Evolutionary conservation across 2,329 filamentous ascomycete species (phyloP), one percentile per base, ranked within the genome.

Genomic region (Arthroderma sp.): DNA sequence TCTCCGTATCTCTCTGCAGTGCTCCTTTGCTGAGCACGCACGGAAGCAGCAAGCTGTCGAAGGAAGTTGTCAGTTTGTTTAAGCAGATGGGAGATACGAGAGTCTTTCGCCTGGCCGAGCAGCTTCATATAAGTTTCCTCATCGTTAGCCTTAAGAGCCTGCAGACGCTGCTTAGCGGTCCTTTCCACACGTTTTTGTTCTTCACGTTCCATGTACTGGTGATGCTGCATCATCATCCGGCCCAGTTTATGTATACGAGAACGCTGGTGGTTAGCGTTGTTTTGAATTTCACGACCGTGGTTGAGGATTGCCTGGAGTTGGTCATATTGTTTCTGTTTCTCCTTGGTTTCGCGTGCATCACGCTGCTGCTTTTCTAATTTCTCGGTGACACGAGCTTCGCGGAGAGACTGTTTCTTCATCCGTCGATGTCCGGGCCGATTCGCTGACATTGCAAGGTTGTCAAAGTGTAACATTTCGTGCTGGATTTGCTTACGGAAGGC

Each of bases 301-400:
- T 79, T 81, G 53, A 86, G 75, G 43, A 98, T 86, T 32, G 88
- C 83, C 51, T 86, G 80, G 47, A 98, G 74, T 65, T 94, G 94
- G 62, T 96, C 89, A 49, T 75, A 78, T 59, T 96, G 89, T 69
- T 93, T 94, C 78, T 94, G 91, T 79, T 94, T 94, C 68, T 98
- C 91, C 51, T 93, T 85, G 53, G 84, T 86, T 69, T 96, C 89
- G 47, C 91, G 84, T 36, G 88, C 89, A 63, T 96, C 89, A 46
- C 91, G 86, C 63, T 98, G 91, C 64, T 98, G 88, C 69, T 96
- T 96, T 76, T 98, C 91, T 1, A 98, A 78, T 66, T 95, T 98
- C 75, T 98, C 91, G 0, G 91, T 98, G 53, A 98, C 93, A 46
- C 89, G 83, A 46, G 91, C 91, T 67, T 98, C 91, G 32, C 89